phyloP scores from a whole-genome alignment of 2,329 filamentous ascomycete genomes.

The Monilinia vaccinii-corymbosi region DNA sequence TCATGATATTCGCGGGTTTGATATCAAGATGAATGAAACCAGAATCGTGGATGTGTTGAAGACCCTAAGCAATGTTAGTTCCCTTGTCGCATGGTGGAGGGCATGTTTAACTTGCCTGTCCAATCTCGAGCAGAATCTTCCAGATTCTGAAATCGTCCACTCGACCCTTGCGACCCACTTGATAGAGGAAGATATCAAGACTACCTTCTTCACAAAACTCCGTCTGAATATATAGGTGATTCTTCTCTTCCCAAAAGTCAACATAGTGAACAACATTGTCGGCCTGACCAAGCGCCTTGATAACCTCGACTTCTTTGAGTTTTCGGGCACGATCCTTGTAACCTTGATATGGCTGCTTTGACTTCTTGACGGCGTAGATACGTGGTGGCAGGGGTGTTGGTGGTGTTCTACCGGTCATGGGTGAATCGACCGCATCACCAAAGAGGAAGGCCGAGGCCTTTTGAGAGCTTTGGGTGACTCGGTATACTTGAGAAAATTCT shows the following conservation, averaged over 20 bases:
- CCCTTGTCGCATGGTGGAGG: not conserved
- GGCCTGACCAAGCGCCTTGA: constrained; percentile 66
- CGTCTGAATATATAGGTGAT: constrained; percentile 90
- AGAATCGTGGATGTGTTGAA: constrained; percentile 82
- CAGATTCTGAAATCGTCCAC: constrained; percentile 97
- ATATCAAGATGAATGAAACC: constrained; percentile 80
- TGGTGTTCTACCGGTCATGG: constrained; percentile 40
- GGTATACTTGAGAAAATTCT: constrained; percentile 89
- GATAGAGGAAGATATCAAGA: constrained; percentile 74
- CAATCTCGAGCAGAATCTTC: constrained; percentile 88
- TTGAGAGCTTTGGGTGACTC: constrained; percentile 46
- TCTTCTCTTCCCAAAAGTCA: constrained; percentile 79
- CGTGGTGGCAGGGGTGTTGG: constrained; percentile 45
- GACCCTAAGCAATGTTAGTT: constrained; percentile 47
- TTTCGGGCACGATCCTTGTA: constrained; percentile 72
- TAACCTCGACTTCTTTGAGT: constrained; percentile 71
- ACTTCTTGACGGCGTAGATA: constrained; percentile 91
- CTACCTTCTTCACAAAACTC: constrained; percentile 95
- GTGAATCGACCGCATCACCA: constrained; percentile 34
- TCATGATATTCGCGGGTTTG: constrained; percentile 77
- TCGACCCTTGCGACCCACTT: constrained; percentile 72
- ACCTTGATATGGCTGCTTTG: constrained; percentile 70
- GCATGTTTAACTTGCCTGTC: constrained; percentile 52
- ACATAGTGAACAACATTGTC: constrained; percentile 81
- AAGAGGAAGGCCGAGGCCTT: constrained; percentile 35